phyloP scores from a whole-genome alignment of 148 eudicot species.

The Rheum nobile region DNA sequence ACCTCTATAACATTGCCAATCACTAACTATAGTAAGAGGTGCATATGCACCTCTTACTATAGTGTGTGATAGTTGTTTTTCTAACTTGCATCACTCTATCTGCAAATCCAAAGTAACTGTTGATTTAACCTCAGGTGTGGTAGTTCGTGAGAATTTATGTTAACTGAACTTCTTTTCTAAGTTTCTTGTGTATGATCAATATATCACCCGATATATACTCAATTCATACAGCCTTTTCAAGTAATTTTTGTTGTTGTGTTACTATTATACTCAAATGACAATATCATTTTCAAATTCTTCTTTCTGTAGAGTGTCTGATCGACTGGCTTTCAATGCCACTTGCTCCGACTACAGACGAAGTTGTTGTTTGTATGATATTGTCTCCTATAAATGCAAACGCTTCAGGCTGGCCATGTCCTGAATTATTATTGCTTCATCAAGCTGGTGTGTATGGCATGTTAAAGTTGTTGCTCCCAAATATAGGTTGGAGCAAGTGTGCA shows the following conservation, averaged over 20 bases:
- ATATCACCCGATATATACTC: background rate
- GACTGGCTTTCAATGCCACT: no score
- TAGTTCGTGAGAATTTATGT: background rate
- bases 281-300: background rate
- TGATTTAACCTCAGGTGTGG: constrained; percentile 18
- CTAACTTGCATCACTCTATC: constrained; percentile 53
- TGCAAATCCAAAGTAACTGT: constrained; percentile 49
- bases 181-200: background rate
- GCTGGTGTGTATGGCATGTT: no score
- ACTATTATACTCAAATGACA: background rate
- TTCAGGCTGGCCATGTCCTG: no score
- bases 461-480: no score
- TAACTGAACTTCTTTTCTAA: background rate
- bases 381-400: no score
- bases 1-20: no score
- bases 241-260: background rate
- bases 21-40: no score
- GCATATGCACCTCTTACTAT: constrained; percentile 61
- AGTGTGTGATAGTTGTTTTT: constrained; percentile 73
- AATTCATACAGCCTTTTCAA: background rate
- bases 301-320: constrained; percentile 43
- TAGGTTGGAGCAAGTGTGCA: no score
- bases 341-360: no score
- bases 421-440: no score
- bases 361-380: no score